Conservation (phyloP, 352 stramenopile species). For the Lagenidium giganteum region DNA sequence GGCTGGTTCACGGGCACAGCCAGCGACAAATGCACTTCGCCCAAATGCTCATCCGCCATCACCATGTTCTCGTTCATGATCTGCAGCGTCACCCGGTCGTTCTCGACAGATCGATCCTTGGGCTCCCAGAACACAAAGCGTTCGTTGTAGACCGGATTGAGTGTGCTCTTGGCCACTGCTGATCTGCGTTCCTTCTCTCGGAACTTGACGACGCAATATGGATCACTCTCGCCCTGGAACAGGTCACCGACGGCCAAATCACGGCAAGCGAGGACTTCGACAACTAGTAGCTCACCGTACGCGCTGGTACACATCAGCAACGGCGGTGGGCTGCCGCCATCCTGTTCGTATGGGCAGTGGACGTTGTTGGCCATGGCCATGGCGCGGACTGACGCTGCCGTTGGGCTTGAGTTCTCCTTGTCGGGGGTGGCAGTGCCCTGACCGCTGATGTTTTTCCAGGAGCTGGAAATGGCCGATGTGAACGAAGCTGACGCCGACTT, state of each 20-base stretch:
- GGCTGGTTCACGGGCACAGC: conserved; percentile 58
- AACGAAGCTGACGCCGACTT: conserved; percentile 11
- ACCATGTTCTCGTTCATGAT: conserved; percentile 40
- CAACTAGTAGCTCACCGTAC: conserved; percentile 64
- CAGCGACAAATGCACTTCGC: conserved; percentile 65
- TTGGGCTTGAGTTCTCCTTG: too few relatives aligned
- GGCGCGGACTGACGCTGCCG: too few relatives aligned
- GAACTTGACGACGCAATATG: conserved; percentile 40
- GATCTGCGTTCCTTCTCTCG: conserved; percentile 31
- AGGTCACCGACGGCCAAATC: conserved; percentile 37
- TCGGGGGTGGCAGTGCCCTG: too few relatives aligned
- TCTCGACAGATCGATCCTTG: conserved; percentile 19
- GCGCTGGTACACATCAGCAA: conserved; percentile 12
- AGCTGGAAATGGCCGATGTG: conserved; percentile 34
- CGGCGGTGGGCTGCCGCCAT: not conserved
- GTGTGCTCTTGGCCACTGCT: conserved; percentile 15
- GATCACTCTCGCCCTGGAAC: conserved; percentile 31
- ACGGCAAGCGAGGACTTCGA: conserved; percentile 51
- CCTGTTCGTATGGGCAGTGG: too few relatives aligned
- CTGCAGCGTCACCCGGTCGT: conserved; percentile 36
- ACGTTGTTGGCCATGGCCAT: too few relatives aligned
- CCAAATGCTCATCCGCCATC: conserved; percentile 43
- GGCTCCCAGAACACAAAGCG: conserved; percentile 72
- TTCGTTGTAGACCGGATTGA: conserved; percentile 47
- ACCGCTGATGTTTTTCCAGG: conserved; percentile 36